These are phyloP conservation scores for Hemerocallis citrina DNA, from an alignment of 106 monocot genomes.

Conservation along the genomic window DNA sequence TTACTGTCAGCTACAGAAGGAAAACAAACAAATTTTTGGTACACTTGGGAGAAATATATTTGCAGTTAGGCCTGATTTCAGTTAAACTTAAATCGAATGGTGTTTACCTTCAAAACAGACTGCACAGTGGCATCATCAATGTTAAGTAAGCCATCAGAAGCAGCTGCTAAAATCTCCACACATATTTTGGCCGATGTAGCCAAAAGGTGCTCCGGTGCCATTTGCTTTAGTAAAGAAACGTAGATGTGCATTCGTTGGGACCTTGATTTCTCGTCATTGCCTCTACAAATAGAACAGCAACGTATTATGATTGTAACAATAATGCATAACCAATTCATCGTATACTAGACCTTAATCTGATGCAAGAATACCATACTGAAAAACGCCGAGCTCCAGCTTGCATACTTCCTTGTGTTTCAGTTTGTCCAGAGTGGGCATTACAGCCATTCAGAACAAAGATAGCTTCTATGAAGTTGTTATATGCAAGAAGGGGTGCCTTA, in stretches of 20 bases:
- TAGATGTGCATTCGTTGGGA: constrained; percentile 88
- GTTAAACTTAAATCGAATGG: too few species aligned
- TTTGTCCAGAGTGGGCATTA: constrained; percentile 43
- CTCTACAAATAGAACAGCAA: constrained; percentile 36
- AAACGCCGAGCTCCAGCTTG: constrained; percentile 41
- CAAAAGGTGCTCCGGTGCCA: constrained; percentile 97
- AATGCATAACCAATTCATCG: not conserved
- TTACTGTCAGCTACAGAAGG: too few species aligned
- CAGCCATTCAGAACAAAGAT: constrained; percentile 88
- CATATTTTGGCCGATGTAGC: constrained; percentile 97
- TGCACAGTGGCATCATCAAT: constrained; percentile 72
- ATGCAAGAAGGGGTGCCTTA: constrained; percentile 97
- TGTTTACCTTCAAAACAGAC: constrained; percentile 68
- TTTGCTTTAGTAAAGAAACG: constrained; percentile 86
- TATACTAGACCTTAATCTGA: not conserved
- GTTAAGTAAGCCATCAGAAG: constrained; percentile 84
- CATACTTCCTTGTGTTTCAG: constrained; percentile 26
- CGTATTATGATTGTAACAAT: too few species aligned
- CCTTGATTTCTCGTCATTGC: constrained; percentile 64
- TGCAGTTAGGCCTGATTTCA: too few species aligned
- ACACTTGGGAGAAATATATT: too few species aligned
- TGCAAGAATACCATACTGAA: constrained; percentile 47
- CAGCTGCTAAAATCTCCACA: constrained; percentile 90
- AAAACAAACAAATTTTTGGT: too few species aligned
- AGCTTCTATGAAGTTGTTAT: constrained; percentile 97